These are phyloP conservation scores for Xylaria sp. DNA, from an alignment of 2,329 filamentous ascomycete genomes.

Conservation along the genomic window DNA sequence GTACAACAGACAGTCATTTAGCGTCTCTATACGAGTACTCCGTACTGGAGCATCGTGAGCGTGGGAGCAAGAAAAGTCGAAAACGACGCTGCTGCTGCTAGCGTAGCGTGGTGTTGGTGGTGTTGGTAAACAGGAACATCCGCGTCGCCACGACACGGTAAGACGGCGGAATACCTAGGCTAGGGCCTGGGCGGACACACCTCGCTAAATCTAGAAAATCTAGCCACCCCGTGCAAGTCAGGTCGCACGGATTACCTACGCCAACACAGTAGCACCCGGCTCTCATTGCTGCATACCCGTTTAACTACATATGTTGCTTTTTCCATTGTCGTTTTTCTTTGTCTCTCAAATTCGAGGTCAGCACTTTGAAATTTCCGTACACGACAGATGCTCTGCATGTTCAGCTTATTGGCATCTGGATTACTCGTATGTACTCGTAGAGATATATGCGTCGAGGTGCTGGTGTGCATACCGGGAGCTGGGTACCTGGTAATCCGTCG, in stretches of 20 bases:
- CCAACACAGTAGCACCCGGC: not conserved
- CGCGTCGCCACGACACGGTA: not conserved
- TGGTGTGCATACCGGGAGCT: too few species aligned
- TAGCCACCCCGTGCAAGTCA: not conserved
- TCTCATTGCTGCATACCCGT: not conserved
- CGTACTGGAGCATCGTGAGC: not conserved
- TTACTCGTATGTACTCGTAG: not conserved
- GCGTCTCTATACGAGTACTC: not conserved
- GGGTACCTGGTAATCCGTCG: too few species aligned
- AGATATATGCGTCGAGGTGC: too few species aligned
- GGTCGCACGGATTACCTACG: too few species aligned
- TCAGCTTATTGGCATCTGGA: not conserved
- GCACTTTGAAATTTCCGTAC: too few species aligned
- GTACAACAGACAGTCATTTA: too few species aligned
- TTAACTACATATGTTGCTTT: not conserved
- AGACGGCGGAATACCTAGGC: not conserved
- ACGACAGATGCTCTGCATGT: not conserved
- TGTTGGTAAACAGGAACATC: not conserved
- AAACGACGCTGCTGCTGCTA: not conserved
- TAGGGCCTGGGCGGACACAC: not conserved
- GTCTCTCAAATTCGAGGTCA: too few species aligned
- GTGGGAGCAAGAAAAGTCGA: not conserved
- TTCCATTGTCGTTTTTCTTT: too few species aligned
- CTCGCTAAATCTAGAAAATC: not conserved
- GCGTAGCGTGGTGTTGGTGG: not conserved